phyloP scores from a whole-genome alignment of 345 rosid genomes.

The Ricinus communis region DNA sequence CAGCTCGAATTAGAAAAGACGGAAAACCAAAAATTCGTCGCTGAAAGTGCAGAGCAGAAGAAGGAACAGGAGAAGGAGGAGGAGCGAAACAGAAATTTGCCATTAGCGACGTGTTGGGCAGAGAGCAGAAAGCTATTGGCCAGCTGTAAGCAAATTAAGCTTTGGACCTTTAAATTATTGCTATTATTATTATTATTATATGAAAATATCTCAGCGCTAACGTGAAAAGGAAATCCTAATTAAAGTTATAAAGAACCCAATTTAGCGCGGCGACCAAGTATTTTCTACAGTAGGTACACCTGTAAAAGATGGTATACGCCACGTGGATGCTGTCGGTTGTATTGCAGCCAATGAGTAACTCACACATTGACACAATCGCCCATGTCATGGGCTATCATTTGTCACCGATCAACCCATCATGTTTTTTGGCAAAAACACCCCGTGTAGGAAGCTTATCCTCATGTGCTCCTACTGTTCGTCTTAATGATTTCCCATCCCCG shows the following conservation, averaged over 20 bases:
- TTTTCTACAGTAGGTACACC: constrained; percentile 4
- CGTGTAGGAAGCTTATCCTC: background rate
- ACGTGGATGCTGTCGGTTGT: background rate
- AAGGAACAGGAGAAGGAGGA: constrained; percentile 13
- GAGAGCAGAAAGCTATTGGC: constrained; percentile 2
- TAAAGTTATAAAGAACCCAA: background rate
- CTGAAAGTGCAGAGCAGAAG: constrained; percentile 20
- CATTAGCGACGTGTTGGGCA: constrained; percentile 39
- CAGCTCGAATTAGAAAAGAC: constrained; percentile 21
- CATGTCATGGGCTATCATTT: background rate
- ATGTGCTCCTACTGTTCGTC: background rate
- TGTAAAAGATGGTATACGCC: constrained; percentile 6
- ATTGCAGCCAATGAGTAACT: background rate
- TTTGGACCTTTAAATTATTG: background rate
- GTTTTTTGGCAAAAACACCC: background rate
- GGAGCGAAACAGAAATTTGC: constrained; percentile 31
- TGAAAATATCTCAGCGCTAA: background rate
- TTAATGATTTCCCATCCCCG: too few relatives aligned
- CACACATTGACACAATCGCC: background rate
- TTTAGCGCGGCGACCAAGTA: background rate
- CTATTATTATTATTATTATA: background rate
- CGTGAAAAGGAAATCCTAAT: background rate
- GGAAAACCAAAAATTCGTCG: constrained; percentile 12
- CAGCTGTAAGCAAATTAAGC: constrained; percentile 35
- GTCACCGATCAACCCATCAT: background rate